Percentiles rank a stretch among this genome's conserved stretches.
These are phyloP conservation scores for Pseudodiploospora longispora DNA, from an alignment of 2,329 filamentous ascomycete species.

Conservation along the genomic window DNA sequence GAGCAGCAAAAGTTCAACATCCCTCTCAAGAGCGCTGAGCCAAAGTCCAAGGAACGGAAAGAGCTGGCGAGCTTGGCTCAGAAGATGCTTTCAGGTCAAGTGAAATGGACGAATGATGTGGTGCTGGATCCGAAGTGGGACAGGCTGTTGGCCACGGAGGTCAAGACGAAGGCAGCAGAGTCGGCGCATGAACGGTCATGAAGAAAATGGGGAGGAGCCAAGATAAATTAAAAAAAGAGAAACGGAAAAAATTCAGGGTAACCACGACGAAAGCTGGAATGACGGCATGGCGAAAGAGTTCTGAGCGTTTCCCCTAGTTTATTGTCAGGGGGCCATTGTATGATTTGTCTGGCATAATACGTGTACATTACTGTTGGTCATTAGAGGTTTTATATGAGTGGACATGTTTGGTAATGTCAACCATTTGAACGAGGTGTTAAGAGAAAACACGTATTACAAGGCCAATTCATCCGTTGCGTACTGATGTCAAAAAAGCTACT, in stretches of 20 bases:
- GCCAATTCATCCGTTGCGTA: no score
- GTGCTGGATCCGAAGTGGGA: slow-evolving; percentile 41
- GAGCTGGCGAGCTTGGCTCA: slow-evolving; percentile 56
- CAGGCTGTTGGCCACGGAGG: slow-evolving; percentile 18
- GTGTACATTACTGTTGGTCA: slow-evolving; percentile 25
- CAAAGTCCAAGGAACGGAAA: slow-evolving; percentile 32
- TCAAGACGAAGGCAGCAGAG: slow-evolving; percentile 13
- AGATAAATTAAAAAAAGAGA: neutral
- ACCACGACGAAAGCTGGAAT: no score
- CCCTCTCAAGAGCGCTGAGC: slow-evolving; percentile 33
- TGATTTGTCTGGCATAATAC: slow-evolving; percentile 18
- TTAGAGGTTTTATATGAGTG: slow-evolving; percentile 8
- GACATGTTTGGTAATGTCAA: no score
- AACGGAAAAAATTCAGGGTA: neutral
- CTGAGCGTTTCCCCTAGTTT: no score
- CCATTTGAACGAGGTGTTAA: no score
- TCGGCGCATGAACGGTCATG: neutral
- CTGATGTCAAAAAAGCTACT: no score
- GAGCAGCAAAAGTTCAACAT: slow-evolving; percentile 25
- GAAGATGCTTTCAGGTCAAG: slow-evolving; percentile 50
- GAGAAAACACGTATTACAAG: no score
- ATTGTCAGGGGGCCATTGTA: slow-evolving; percentile 12
- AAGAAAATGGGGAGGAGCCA: neutral
- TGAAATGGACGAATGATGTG: slow-evolving; percentile 49
- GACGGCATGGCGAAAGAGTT: no score